Base-by-base conservation (phyloP, 257 asterid species). In the Gentiana straminea region DNA sequence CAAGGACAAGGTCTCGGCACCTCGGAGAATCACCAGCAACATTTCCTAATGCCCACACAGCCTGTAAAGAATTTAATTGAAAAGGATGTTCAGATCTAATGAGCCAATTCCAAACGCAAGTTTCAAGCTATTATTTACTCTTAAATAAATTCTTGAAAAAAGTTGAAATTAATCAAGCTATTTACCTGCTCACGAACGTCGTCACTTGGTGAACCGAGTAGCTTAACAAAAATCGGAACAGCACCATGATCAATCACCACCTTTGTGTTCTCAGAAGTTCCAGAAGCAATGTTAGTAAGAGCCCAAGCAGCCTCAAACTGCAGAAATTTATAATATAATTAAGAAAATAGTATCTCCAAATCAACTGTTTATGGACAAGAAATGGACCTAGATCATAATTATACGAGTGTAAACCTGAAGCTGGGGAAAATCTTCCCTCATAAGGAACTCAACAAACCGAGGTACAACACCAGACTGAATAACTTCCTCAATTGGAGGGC, bases 291-390 rank as follows among this genome's bases (percentile, higher is more conserved):
- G 74, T 90, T 90, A 54, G 97, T 90, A 50, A 90, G 94, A 4
- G 97, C 97, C 97, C 97, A 89, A 61, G 95, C 95, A 74, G 96
- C 85, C 73, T 86, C 96, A 68, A 90, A 84, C 96, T 86, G 77
- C 44, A 70, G n/a, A 58, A 61, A 15, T 44, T 43, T 58, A 49
- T 49, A 8, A 45, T 7, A 11, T 48, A 10, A 55, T 58, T 68
- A 35, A 70, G 47, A 8, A 60, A 45, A 72, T 57, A 11, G 1
- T 4, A 35, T 13, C n/a, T 38, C 15, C 34, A 46, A 55, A 35
- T 24, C 24, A 24, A 24, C 24, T 24, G 24, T 24, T 24, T 24
- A 24, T 24, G 24, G 24, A 24, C 24, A 24, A 51, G 32, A 49
- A 56, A 38, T 49, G 38, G 7, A 61, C 34, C 10, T 5, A 13